Base-by-base conservation (phyloP, 2,329 filamentous ascomycete species). In the Penicillium sp. region DNA sequence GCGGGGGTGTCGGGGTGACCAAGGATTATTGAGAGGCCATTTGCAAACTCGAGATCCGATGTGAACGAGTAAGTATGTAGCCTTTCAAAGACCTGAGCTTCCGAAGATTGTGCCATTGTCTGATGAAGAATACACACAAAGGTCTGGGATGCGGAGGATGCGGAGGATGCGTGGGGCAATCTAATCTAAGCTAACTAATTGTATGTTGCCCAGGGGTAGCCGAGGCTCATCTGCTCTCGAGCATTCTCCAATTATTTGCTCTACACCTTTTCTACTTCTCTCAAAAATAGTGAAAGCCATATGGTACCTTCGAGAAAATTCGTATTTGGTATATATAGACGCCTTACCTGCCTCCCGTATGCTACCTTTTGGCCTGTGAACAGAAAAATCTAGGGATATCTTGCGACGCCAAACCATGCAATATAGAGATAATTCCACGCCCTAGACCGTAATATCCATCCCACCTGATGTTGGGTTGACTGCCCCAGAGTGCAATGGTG, bases 11-110 rank as follows among this genome's bases (percentile, higher is more conserved):
- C 70, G 12, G 74, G 70, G 54, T 79, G 77, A 35, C 77, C 74
- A 17, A 81, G 71, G 47, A 81, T 80, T 27, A 75, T 69, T 10
- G 75, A 71, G n/a, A 81, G 73, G n/a, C 79, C 79, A 47, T 71
- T 72, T 57, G 75, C 77, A 62, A 81, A 81, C 59, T 81, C 78
- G 1, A 62, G 56, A 58, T 81, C 79, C 8, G 69, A 56, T 21
- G 60, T 54, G 60, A 80, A 81, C 21, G 72, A 63, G 58, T 81
- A 80, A 17, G 68, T 56, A 10, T 69, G 69, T 23, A 81, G 57
- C 46, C 56, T 57, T 41, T 72, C 63, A 52, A 75, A 79, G 38
- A 42, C 35, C 10, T 35, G 70, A 47, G 27, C 15, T 35, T 61
- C 58, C 9, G 38, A 31, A 25, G 62, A 43, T 21, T 25, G 46